Conservation (phyloP, 2,329 filamentous ascomycete species). For the Rasamsonia emersonii region DNA sequence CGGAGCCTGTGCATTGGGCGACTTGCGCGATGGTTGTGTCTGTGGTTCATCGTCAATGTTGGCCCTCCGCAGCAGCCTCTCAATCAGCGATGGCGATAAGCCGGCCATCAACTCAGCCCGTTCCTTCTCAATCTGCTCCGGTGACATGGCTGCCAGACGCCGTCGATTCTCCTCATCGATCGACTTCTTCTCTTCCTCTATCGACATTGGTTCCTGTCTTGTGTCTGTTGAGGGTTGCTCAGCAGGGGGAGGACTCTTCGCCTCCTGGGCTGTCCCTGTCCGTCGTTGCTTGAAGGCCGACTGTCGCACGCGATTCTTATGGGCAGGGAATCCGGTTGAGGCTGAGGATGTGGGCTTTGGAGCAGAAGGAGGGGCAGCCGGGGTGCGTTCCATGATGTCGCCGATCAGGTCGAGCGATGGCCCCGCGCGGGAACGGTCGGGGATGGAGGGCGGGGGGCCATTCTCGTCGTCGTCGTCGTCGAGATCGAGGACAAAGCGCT, state of each 20-base stretch:
- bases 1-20: not conserved
- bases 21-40: conserved; percentile 5
- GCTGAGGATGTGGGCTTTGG: conserved; percentile 52
- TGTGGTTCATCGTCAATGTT: conserved; percentile 57
- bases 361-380: conserved; percentile 35
- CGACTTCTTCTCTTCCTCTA: conserved; percentile 50
- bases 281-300: conserved; percentile 73
- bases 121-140: conserved; percentile 71
- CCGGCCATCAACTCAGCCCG: conserved; percentile 70
- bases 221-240: not conserved
- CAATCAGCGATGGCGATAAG: conserved; percentile 65
- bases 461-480: conserved; percentile 44
- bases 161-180: conserved; percentile 80
- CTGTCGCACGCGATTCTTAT: conserved; percentile 63
- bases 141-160: conserved; percentile 67
- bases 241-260: too few species aligned
- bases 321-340: conserved; percentile 74
- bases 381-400: conserved; percentile 71
- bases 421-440: conserved; percentile 12
- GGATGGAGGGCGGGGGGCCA: conserved; percentile 16
- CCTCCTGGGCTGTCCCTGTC: not conserved
- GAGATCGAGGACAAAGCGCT: conserved; percentile 54
- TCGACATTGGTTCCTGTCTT: not conserved
- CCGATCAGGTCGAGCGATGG: conserved; percentile 44
- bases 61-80: conserved; percentile 66